Base-by-base conservation (phyloP, 345 rosid species). In the Heritiera fomes region DNA sequence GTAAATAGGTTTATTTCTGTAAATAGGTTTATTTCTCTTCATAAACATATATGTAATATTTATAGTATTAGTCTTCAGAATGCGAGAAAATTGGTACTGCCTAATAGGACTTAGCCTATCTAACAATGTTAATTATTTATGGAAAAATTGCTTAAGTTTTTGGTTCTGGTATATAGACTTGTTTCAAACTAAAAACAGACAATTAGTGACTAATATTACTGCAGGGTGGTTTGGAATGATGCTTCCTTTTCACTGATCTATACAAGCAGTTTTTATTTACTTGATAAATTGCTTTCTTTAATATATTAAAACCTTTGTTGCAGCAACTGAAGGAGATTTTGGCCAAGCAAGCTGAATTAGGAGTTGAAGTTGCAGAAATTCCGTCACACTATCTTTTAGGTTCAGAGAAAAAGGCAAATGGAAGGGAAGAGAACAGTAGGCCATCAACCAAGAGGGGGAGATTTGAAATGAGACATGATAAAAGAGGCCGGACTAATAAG, bases 261-360 rank as follows among this genome's bases (percentile, higher is more conserved):
- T 71, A 13, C 23, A 50, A 46, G 32, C 8, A 18, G 0, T 41
- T 41, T 41, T 41, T 46, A 46, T 46, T 47, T 45, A n/a, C 50
- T 49, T 49, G 43, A 30, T 32, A 13, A 63, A 9, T 2, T 28
- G 9, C 15, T 69, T 23, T 15, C 40, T 15, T 47, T 70, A 30
- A 71, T 69, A 70, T 71, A 30, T 50, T 11, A 32, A 49, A 71
- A 47, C 75, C 20, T 52, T 32, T 7, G 9, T 49, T 84, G 84
- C 89, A 96, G 99, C 94, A 89, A 92, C 93, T 96, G 75, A 91
- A 77, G 87, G 92, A 94, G 75, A 85, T 96, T n/a, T 84, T 96
- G 84, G 91, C 90, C 55, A 91, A 90, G 94, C 99, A 96, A 81
- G 97, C 92, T 28, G 95, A 92, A 84, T 83, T 96, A 79, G 98